Conservation (phyloP, 2,329 filamentous ascomycete genomes). For the Trichoderma atrobrunneum region DNA sequence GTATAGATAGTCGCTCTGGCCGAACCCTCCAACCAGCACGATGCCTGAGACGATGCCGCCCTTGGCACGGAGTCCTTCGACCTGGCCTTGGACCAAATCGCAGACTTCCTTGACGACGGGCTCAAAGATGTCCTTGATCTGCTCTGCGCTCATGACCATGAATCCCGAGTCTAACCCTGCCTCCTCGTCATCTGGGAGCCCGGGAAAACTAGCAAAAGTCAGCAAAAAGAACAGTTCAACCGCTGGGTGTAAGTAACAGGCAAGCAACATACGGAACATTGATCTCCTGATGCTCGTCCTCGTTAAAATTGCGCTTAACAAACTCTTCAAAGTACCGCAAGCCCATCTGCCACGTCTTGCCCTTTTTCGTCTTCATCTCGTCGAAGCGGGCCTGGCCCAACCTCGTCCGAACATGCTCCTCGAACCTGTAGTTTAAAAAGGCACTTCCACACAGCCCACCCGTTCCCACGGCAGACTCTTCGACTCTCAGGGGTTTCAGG, state of each 20-base stretch:
- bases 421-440: conserved; percentile 77
- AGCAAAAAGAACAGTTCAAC: background rate
- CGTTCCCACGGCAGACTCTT: conserved; percentile 76
- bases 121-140: conserved; percentile 72
- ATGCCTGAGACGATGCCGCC: conserved; percentile 68
- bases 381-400: conserved; percentile 67
- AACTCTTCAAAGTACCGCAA: conserved; percentile 80
- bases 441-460: conserved; percentile 75
- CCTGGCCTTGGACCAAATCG: conserved; percentile 65
- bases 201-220: conserved; percentile 57
- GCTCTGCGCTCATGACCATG: conserved; percentile 65
- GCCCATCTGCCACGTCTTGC: conserved; percentile 77
- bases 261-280: conserved; percentile 62
- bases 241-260: background rate
- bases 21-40: conserved; percentile 77
- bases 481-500: conserved; percentile 66
- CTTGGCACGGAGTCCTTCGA: conserved; percentile 59
- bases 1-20: conserved; percentile 75
- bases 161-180: conserved; percentile 74
- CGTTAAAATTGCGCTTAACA: conserved; percentile 79
- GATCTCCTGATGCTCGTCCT: conserved; percentile 72
- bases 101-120: conserved; percentile 70
- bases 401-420: conserved; percentile 68
- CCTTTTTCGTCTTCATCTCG: conserved; percentile 74
- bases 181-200: conserved; percentile 71